Conservation (phyloP, 2,329 filamentous ascomycete genomes). For the Aspergillus puulaauensis region DNA sequence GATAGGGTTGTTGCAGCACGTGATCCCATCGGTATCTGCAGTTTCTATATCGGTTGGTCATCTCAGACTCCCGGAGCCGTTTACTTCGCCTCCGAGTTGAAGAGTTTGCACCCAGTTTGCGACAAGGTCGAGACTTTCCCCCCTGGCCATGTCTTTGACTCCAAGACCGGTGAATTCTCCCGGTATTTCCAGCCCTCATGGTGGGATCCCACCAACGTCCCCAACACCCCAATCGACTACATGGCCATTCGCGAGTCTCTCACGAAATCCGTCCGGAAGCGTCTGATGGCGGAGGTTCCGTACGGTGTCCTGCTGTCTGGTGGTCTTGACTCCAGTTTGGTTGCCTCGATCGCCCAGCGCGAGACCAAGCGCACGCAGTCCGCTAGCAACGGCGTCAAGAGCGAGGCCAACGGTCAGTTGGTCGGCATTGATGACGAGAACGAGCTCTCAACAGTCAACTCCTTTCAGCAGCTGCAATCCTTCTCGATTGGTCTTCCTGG, state of each 20-base stretch:
- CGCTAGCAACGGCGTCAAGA: constrained; percentile 49
- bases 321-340: constrained; percentile 91
- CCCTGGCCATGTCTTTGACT: constrained; percentile 94
- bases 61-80: constrained; percentile 78
- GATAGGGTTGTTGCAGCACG: constrained; percentile 91
- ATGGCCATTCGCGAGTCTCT: constrained; percentile 77
- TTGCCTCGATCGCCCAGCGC: constrained; percentile 91
- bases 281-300: constrained; percentile 97
- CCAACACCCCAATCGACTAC: constrained; percentile 77
- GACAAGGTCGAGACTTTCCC: constrained; percentile 94
- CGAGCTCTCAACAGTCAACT: constrained; percentile 83
- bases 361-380: constrained; percentile 78
- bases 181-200: constrained; percentile 90
- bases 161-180: constrained; percentile 78
- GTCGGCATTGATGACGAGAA: constrained; percentile 95
- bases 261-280: constrained; percentile 90
- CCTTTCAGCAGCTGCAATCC: constrained; percentile 92
- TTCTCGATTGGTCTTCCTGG: constrained; percentile 97
- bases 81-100: constrained; percentile 97
- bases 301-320: constrained; percentile 95
- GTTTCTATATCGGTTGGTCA: constrained; percentile 92
- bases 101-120: constrained; percentile 88
- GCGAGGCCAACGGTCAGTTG: constrained; percentile 56
- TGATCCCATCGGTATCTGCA: constrained; percentile 95
- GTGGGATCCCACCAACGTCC: constrained; percentile 81